Base-by-base conservation (phyloP, 768 basidiomycete species). In the Sporobolomyces pararoseus region DNA sequence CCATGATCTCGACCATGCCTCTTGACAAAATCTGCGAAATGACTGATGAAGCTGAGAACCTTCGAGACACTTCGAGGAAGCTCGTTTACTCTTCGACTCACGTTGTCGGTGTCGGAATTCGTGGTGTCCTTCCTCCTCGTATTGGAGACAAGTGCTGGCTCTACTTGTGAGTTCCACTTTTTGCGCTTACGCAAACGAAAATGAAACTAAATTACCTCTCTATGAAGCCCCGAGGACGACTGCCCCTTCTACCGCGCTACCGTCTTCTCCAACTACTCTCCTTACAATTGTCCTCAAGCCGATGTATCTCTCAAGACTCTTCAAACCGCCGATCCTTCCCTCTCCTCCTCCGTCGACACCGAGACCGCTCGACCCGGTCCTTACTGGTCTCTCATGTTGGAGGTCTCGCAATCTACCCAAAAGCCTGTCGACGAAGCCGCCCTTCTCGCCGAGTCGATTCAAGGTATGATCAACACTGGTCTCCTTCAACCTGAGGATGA, bases 191-290 rank as follows among this genome's bases (percentile, higher is more conserved):
- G 13, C 17, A 9, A 9, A 17, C 39, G 39, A 42, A 42, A 9
- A 9, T 42, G 9, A 17, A 42, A 17, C 39, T 42, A 17, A 17
- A 32, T 63, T 19, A 61, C 39, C 6, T 17, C 16, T 23, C 37
- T 1, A n/a, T 21, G 9, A 49, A 69, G 67, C 77, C 80, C 80
- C 16, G 80, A 80, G 73, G 76, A 77, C 63, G 76, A 80, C 75
- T 77, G 77, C n/a, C 80, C 80, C 21, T 81, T 80, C 78, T 81
- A 81, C 76, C 77, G 80, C 42, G 79, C 79, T 19, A 81, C 80
- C 59, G 79, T 81, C 67, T 81, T 81, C 74, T 79, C 78, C 67
- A 80, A 80, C 77, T 81, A 81, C 72, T 80, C 80, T 7, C 79
- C 79, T 14, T 75, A 77, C 77, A 81, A 81, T 75, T 70, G 79